Conservation (phyloP, 345 rosid species). For the Heritiera fomes region DNA sequence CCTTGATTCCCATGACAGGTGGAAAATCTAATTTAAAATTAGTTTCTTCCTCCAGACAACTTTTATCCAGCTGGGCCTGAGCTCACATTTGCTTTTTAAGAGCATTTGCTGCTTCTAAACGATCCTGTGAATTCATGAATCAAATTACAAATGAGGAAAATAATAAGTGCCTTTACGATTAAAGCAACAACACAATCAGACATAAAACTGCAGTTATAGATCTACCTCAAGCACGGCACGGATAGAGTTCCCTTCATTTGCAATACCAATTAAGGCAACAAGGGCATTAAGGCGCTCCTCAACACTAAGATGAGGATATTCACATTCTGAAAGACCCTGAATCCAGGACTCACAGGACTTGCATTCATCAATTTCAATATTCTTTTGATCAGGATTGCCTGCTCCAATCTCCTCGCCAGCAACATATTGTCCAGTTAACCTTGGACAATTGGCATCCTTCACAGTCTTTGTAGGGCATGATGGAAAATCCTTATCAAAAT, state of each 20-base stretch:
- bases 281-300: conserved; percentile 95
- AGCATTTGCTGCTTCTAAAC: conserved; percentile 95
- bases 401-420: conserved; percentile 37
- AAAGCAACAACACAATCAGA: conserved; percentile 24
- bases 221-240: conserved; percentile 92
- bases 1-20: conserved; percentile 44
- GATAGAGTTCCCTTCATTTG: conserved; percentile 92
- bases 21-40: conserved; percentile 54
- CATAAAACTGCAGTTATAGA: conserved; percentile 11
- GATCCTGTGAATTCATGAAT: conserved; percentile 62
- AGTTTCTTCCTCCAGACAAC: conserved; percentile 74
- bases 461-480: conserved; percentile 43
- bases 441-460: conserved; percentile 38
- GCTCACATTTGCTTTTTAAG: conserved; percentile 99
- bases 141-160: conserved; percentile 19
- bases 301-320: conserved; percentile 89
- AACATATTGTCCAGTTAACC: conserved; percentile 35
- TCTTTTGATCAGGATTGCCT: conserved; percentile 43
- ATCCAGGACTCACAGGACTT: conserved; percentile 84
- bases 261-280: conserved; percentile 76
- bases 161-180: not conserved
- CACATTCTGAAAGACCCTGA: conserved; percentile 93
- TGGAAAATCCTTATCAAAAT: conserved; percentile 41
- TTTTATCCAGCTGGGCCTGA: conserved; percentile 89
- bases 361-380: conserved; percentile 75